Percentiles rank a stretch among this genome's conserved stretches.
phyloP scores from a whole-genome alignment of 148 eudicot genomes.

The Salicornia ramosissima region DNA sequence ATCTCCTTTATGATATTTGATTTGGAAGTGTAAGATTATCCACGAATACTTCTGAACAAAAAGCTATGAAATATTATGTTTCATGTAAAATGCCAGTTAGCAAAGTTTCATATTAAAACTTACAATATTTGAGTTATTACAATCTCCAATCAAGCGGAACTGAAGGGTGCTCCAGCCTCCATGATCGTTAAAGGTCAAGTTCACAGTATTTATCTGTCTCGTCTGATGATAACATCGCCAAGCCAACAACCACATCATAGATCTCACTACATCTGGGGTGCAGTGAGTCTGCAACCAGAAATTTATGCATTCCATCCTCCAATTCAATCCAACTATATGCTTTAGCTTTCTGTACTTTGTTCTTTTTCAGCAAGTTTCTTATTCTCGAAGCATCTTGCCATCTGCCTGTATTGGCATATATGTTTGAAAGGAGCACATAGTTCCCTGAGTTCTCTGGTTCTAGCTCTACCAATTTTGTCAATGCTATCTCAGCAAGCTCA shows the following conservation, averaged over 20 bases:
- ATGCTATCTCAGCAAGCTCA: conserved; percentile 45
- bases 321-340: conserved; percentile 63
- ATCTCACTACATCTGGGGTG: conserved; percentile 39
- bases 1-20: background rate
- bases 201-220: conserved; percentile 21
- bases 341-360: conserved; percentile 38
- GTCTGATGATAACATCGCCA: conserved; percentile 29
- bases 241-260: conserved; percentile 28
- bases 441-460: conserved; percentile 60
- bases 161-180: background rate
- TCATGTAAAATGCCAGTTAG: background rate
- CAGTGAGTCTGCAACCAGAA: conserved; percentile 43
- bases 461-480: conserved; percentile 35
- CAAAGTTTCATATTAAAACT: background rate
- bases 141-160: background rate
- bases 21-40: background rate
- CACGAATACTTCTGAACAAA: background rate
- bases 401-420: conserved; percentile 45
- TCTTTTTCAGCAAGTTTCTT: conserved; percentile 34
- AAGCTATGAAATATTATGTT: background rate
- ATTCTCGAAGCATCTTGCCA: conserved; percentile 44
- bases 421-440: conserved; percentile 49
- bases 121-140: background rate
- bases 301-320: conserved; percentile 43
- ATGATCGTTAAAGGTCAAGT: background rate